Conservation (phyloP, 83 land plant genomes). For the Picea engelmannii region DNA sequence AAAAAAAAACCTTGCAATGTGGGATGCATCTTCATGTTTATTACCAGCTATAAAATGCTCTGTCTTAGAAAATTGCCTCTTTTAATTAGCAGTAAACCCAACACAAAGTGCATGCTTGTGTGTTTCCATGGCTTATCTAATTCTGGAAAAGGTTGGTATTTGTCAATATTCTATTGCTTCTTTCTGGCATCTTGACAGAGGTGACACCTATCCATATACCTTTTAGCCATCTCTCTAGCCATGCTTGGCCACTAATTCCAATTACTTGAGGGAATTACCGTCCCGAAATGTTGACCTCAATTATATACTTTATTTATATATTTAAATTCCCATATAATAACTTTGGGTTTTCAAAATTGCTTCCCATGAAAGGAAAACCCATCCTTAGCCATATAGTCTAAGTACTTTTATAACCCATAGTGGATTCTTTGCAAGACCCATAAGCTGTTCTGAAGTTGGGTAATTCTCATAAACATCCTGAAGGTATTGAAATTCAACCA, state of each 20-base stretch:
- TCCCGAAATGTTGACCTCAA: background rate
- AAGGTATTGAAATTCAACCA: background rate
- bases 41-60: background rate
- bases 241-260: background rate
- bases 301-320: background rate
- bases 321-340: background rate
- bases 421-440: background rate
- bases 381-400: background rate
- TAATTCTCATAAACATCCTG: background rate
- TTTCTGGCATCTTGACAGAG: background rate
- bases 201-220: background rate
- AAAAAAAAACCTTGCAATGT: background rate
- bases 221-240: background rate
- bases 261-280: background rate
- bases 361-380: background rate
- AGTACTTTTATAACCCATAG: background rate
- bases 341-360: background rate
- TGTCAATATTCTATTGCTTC: background rate
- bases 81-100: background rate
- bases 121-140: background rate
- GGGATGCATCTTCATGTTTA: background rate
- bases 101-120: background rate
- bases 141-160: background rate
- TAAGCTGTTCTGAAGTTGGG: background rate
- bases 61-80: background rate